Percentiles rank a stretch among this genome's conserved stretches.
Conservation (phyloP, 2,329 filamentous ascomycete species). For the Curvularia lunata region DNA sequence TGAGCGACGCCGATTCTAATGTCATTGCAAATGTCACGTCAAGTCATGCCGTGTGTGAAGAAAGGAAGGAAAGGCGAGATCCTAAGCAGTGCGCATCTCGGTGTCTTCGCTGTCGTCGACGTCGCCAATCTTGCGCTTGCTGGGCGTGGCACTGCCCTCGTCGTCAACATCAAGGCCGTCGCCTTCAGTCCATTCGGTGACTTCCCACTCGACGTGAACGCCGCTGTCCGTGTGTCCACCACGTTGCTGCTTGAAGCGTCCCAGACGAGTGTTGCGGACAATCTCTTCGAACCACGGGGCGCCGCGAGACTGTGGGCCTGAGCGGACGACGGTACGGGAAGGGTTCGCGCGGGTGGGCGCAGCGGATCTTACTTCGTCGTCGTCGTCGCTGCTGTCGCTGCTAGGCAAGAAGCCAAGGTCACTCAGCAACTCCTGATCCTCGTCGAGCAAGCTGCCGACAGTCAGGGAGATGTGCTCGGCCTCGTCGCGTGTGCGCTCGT, state of each 20-base stretch:
- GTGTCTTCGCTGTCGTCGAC: constrained; percentile 39
- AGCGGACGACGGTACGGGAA: constrained; percentile 23
- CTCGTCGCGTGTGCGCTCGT: constrained; percentile 72
- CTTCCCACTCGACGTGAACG: constrained; percentile 79
- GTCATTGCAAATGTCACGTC: constrained; percentile 9
- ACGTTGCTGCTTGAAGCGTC: constrained; percentile 67
- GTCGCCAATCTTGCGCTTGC: constrained; percentile 47
- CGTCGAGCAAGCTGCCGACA: constrained; percentile 74
- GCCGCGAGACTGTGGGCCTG: constrained; percentile 53
- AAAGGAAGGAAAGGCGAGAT: background rate
- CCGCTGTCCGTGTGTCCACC: constrained; percentile 69
- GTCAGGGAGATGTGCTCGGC: constrained; percentile 81
- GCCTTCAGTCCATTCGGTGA: constrained; percentile 68
- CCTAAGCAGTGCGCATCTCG: constrained; percentile 40
- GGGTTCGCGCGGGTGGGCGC: constrained; percentile 20
- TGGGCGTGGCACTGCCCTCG: constrained; percentile 33
- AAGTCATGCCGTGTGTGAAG: constrained; percentile 7
- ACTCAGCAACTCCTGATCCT: constrained; percentile 75
- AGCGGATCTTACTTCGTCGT: constrained; percentile 33
- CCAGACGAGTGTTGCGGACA: constrained; percentile 76
- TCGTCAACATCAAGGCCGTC: constrained; percentile 50
- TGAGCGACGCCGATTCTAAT: constrained; percentile 37
- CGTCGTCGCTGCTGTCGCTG: constrained; percentile 38
- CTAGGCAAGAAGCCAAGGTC: constrained; percentile 73
- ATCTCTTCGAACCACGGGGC: constrained; percentile 87